phyloP scores from a whole-genome alignment of 345 rosid genomes.

The Populus pruinosa region DNA sequence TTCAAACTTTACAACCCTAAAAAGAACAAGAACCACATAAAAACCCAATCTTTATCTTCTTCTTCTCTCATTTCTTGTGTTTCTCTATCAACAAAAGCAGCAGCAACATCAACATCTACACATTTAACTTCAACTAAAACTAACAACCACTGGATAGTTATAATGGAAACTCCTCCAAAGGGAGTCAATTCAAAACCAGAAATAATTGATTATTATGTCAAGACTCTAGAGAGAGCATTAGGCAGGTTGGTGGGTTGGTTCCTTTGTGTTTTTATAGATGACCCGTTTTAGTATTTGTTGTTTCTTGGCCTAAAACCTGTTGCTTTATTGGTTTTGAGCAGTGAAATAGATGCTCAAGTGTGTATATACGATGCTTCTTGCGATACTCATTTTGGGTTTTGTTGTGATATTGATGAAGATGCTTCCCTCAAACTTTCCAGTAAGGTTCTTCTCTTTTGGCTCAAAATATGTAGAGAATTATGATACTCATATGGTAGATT shows the following conservation, averaged over 20 bases:
- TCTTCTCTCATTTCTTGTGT: conserved; percentile 9
- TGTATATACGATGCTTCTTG: conserved; percentile 63
- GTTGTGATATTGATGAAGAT: conserved; percentile 68
- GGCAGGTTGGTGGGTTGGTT: conserved; percentile 45
- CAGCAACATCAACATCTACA: conserved; percentile 24
- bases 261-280: background rate
- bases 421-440: conserved; percentile 56
- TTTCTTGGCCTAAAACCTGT: background rate
- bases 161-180: conserved; percentile 51
- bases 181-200: conserved; percentile 45
- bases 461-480: background rate
- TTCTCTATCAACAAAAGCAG: conserved; percentile 23
- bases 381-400: conserved; percentile 61
- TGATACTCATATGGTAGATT: background rate
- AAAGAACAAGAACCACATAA: conserved; percentile 9
- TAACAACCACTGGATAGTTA: conserved; percentile 57
- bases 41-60: conserved; percentile 14
- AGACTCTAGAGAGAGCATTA: conserved; percentile 45
- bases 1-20: conserved; percentile 8
- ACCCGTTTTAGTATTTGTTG: background rate
- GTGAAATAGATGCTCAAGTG: conserved; percentile 74
- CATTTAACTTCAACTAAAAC: conserved; percentile 11
- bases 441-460: conserved; percentile 22
- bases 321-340: conserved; percentile 20
- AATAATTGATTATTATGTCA: conserved; percentile 57